phyloP scores from a whole-genome alignment of 257 asterid species.

The Cordia subcordata region DNA sequence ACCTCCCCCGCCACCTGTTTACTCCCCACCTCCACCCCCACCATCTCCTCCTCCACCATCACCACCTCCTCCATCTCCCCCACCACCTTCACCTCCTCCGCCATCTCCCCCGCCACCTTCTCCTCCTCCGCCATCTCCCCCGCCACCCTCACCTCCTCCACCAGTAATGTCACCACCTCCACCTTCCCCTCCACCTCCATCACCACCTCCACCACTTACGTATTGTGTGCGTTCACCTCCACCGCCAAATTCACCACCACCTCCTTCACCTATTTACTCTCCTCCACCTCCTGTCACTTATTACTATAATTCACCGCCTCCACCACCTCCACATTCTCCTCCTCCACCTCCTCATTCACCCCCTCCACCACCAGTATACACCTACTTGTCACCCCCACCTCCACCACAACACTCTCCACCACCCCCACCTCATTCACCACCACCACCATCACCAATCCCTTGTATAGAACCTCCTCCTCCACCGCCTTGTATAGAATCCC shows the following conservation, averaged over 20 bases:
- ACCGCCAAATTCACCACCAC: slow-evolving; percentile 47
- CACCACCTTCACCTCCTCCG: slow-evolving; percentile 17
- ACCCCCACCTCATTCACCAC: slow-evolving; percentile 53
- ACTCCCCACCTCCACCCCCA: slow-evolving; percentile 19
- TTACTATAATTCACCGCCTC: slow-evolving; percentile 23
- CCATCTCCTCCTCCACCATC: slow-evolving; percentile 16
- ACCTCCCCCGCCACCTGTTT: slow-evolving; percentile 15
- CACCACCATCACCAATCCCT: slow-evolving; percentile 35
- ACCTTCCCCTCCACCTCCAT: slow-evolving; percentile 44
- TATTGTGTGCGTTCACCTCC: slow-evolving; percentile 38
- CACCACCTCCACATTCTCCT: slow-evolving; percentile 20
- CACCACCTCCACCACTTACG: slow-evolving; percentile 26
- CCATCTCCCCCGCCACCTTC: slow-evolving; percentile 24
- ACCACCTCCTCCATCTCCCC: slow-evolving; percentile 2
- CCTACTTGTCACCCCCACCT: slow-evolving; percentile 21
- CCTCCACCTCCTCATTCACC: slow-evolving; percentile 21
- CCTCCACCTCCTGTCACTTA: slow-evolving; percentile 22
- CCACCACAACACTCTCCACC: slow-evolving; percentile 36
- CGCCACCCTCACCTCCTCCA: slow-evolving; percentile 32
- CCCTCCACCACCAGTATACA: slow-evolving; percentile 3
- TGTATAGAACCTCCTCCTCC: slow-evolving; percentile 42
- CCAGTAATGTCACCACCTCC: slow-evolving; percentile 37
- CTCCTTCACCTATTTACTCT: slow-evolving; percentile 37
- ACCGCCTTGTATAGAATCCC: slow-evolving; percentile 49
- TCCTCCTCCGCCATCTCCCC: slow-evolving; percentile 30